Conservation (phyloP, 306 rosid species). For the Fagus sylvatica region DNA sequence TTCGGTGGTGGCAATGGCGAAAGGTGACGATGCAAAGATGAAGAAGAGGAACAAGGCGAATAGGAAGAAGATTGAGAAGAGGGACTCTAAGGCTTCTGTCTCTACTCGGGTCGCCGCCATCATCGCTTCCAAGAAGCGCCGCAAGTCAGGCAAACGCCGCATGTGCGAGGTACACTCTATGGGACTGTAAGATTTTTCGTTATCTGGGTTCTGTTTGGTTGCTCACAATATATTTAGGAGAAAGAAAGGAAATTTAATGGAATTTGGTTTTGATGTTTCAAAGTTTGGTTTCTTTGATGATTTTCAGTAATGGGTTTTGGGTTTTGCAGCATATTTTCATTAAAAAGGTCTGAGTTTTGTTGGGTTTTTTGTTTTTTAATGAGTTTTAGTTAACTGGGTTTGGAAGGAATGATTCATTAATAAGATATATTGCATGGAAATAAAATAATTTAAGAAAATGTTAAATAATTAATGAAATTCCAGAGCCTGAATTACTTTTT, state of each 20-base stretch:
- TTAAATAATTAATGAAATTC: too few relatives aligned
- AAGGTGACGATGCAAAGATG: constrained; percentile 65
- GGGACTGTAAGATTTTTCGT: background rate
- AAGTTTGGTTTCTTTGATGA: background rate
- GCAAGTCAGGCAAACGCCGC: constrained; percentile 83
- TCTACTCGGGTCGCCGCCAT: constrained; percentile 75
- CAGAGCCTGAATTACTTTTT: too few relatives aligned
- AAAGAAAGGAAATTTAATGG: background rate
- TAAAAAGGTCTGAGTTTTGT: too few relatives aligned
- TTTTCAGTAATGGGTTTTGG: background rate
- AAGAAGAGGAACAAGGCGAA: constrained; percentile 60
- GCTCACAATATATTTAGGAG: background rate
- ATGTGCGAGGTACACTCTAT: constrained; percentile 59
- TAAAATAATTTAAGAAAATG: too few relatives aligned
- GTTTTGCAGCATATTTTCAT: background rate
- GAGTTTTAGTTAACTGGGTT: too few relatives aligned
- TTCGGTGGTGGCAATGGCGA: constrained; percentile 53
- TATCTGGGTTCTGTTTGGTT: background rate
- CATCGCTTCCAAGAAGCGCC: constrained; percentile 95
- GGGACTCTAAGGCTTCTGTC: constrained; percentile 46
- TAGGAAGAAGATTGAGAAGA: constrained; percentile 53
- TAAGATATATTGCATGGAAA: too few relatives aligned
- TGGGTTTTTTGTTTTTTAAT: too few relatives aligned
- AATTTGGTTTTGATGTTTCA: background rate
- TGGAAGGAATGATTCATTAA: too few relatives aligned